Evolutionary conservation across 345 rosid genomes (phyloP), one percentile per base, ranked within the genome.

Genomic region (Ceriops decandra): DNA sequence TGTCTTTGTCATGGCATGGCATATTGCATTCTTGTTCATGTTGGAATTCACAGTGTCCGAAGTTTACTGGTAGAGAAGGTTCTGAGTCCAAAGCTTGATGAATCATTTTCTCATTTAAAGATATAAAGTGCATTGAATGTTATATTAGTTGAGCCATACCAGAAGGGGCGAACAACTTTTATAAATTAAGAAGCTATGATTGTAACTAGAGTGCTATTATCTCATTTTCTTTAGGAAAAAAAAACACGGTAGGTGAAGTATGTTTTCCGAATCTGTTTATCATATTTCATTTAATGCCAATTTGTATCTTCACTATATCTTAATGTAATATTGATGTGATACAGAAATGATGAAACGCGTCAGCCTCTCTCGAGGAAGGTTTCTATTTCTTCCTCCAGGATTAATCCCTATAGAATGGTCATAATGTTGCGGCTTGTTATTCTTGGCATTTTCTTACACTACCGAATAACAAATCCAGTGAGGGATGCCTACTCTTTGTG

Each of bases 351-450:
- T 67, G 82, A 78, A 66, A 69, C 82, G 6, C 75, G 82, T 13
- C 78, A 78, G 66, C 82, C 82, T 15, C 71, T 78, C 31, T 74
- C 78, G 51, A 70, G 82, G 69, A 74, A 74, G 69, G 76, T 78
- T 35, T 74, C 76, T 3, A 7, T 78, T 74, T 67, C 82, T 49
- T 78, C 82, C 52, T 78, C 78, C 20, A 66, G 75, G 66, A 73
- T 78, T 32, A 78, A 73, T 24, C 81, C 81, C 19, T 73, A 78
- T 66, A 69, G 81, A 53, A 73, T 74, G 78, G 78, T 78, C 68
- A 78, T 78, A 5, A 62, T 70, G 22, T 59, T 78, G 52, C 82
- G 82, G 75, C 82, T 78, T 35, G 35, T 70, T 35, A 68, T 78
- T 63, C 76, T 78, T 11, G 61, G 76, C 72, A 62, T 78, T 8